Evolutionary conservation across 257 asterid species (phyloP).

Genomic region (Capsicum baccatum): DNA sequence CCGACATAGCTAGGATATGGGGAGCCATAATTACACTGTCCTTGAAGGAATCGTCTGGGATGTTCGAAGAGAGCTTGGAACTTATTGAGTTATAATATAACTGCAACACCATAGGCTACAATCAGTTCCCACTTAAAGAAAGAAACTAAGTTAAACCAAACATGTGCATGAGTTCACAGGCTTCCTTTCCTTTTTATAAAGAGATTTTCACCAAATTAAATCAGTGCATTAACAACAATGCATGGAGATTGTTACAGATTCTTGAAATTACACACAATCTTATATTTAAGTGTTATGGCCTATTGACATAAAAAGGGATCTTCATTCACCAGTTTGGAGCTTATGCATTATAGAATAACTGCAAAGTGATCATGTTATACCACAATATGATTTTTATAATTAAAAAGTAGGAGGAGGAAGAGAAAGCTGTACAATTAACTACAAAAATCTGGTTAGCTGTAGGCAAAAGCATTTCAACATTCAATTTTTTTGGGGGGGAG

Average conservation of each 20-base stretch:
- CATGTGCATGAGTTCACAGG: neutral
- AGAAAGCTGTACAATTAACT: neutral
- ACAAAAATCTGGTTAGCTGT: neutral
- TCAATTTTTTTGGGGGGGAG: neutral
- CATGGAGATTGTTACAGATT: slow-evolving; percentile 2
- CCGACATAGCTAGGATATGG: slow-evolving; percentile 95
- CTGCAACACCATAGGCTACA: slow-evolving; percentile 56
- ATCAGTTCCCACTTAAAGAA: slow-evolving; percentile 23
- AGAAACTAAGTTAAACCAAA: neutral
- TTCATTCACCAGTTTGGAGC: slow-evolving; percentile 8
- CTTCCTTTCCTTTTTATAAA: slow-evolving; percentile 3
- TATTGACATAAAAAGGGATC: neutral
- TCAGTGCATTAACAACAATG: neutral
- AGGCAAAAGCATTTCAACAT: neutral
- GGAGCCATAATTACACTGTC: slow-evolving; percentile 74
- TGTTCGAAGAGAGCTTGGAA: slow-evolving; percentile 55
- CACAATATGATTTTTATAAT: neutral
- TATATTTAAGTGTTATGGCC: neutral
- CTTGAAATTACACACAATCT: slow-evolving; percentile 18
- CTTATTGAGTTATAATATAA: slow-evolving; percentile 62
- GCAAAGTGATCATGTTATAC: neutral
- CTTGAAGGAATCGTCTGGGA: slow-evolving; percentile 49
- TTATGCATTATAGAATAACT: neutral
- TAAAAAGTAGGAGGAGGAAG: no score
- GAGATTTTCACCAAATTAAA: neutral